A percentile compares a stretch with the other conserved stretches of the same genome.
Evolutionary conservation across 257 asterid genomes (phyloP).

Genomic region (Echium plantagineum): DNA sequence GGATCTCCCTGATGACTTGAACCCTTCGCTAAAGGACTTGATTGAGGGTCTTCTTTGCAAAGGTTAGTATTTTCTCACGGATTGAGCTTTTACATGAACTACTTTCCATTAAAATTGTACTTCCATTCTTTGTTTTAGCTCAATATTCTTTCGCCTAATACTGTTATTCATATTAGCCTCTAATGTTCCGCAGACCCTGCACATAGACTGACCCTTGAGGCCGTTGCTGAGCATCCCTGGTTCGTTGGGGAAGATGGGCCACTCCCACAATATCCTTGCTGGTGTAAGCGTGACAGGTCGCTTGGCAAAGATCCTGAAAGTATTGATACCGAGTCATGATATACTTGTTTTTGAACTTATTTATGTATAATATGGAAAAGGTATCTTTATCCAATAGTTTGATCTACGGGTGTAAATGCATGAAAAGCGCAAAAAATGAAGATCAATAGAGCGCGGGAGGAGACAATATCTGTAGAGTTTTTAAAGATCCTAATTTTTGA

Average conservation of each 20-base stretch:
- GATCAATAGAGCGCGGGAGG: no score
- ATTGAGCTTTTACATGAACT: neutral
- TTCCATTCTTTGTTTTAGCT: neutral
- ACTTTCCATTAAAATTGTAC: no score
- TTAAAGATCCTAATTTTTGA: no score
- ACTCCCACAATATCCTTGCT: conserved; percentile 46
- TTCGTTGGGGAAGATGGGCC: conserved; percentile 65
- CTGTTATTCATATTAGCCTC: no score
- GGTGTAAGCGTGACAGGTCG: conserved; percentile 52
- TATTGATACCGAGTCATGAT: no score
- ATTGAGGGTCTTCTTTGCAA: conserved; percentile 91
- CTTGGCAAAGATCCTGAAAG: neutral
- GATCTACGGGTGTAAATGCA: no score
- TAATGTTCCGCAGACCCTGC: conserved; percentile 50
- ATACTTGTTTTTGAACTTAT: no score
- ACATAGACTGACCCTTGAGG: conserved; percentile 55
- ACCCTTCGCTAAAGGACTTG: conserved; percentile 61
- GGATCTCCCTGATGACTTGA: conserved; percentile 55
- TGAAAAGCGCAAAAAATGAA: no score
- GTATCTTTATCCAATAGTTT: no score
- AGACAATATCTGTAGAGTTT: no score
- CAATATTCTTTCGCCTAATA: no score
- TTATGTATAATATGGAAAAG: no score
- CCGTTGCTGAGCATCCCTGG: conserved; percentile 67
- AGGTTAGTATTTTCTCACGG: conserved; percentile 30